Percentiles rank a stretch among this genome's conserved stretches.
Conservation (phyloP, 2,329 filamentous ascomycete genomes). For the Beauveria varroae region DNA sequence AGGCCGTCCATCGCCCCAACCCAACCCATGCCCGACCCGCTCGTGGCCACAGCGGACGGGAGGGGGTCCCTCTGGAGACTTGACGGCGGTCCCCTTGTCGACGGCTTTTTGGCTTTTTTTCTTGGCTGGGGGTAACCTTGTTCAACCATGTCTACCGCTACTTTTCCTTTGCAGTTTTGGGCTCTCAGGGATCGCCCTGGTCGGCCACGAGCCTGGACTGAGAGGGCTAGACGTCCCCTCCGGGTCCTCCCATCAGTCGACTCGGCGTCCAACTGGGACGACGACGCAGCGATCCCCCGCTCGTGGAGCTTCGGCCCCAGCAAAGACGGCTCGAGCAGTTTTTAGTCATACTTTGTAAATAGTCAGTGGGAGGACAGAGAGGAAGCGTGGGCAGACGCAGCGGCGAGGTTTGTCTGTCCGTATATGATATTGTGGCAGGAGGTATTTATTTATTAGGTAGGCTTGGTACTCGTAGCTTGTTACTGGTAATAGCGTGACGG, state of each 20-base stretch:
- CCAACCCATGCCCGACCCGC: not conserved
- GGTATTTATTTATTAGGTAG: not conserved
- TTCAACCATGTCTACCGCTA: not conserved
- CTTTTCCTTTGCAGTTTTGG: not conserved
- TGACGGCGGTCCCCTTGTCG: not conserved
- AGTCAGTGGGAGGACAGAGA: not conserved
- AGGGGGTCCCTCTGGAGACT: not conserved
- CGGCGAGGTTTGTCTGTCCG: not conserved
- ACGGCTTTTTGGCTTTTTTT: not conserved
- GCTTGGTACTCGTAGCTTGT: not conserved
- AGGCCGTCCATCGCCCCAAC: not conserved
- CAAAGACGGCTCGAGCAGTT: not conserved
- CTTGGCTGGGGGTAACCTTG: not conserved
- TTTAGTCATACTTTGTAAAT: not conserved
- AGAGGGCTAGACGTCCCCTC: not conserved
- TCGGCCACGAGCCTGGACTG: not conserved
- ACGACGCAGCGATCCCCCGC: conserved; percentile 4
- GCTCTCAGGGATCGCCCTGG: not conserved
- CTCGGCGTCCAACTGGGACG: not conserved
- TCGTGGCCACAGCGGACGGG: not conserved
- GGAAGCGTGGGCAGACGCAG: not conserved
- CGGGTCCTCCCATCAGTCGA: conserved; percentile 8
- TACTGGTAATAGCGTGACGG: no score
- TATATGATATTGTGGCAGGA: no score
- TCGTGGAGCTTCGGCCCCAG: not conserved